Evolutionary conservation across 768 basidiomycete species (phyloP), one percentile per base, ranked within the genome.

Genomic region (Daedaleopsis sinensis): DNA sequence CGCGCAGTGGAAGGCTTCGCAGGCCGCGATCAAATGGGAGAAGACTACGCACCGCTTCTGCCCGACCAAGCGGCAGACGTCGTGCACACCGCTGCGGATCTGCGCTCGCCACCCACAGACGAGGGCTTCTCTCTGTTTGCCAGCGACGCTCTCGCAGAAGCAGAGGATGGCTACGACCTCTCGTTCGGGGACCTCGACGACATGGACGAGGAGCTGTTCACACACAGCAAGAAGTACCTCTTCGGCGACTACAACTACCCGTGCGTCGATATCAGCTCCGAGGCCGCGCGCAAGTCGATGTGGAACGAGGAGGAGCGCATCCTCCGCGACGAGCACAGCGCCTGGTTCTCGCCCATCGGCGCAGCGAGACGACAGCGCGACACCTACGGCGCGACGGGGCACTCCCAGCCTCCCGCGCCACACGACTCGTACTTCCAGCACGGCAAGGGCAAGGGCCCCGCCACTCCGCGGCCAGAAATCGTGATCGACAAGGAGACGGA

Each of bases 221-320:
- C 76, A 32, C 82, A 94, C 42, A 89, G 92, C 72, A 84, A 85
- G 71, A 80, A 84, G 65, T 91, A 93, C 62, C 80, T 96, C 24
- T 98, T 94, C 66, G 94, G 94, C 5, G 91, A 96, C 75, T 94
- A 94, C 71, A 84, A 91, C 68, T 96, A 96, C 71, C 95, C 94
- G 0, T 86, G 85, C 57, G 87, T 95, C 62, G 95, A 96, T 68
- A 90, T 93, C 51, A 94, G 91, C 75, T 85, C 88, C 24, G 92
- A 95, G 74, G 67, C 73, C 18, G 91, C 90, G 19, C 77, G 85
- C 62, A 74, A 76, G 36, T 72, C 77, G 49, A 88, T 91, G 73
- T 91, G 92, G 86, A 84, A 87, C 58, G 92, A 94, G 68, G 94
- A 97, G 73, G 92, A 96, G 70, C 82, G 91, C 43, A 88, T 95